Conservation (phyloP, 208 protist genomes). For the Perkinsela sp. region DNA sequence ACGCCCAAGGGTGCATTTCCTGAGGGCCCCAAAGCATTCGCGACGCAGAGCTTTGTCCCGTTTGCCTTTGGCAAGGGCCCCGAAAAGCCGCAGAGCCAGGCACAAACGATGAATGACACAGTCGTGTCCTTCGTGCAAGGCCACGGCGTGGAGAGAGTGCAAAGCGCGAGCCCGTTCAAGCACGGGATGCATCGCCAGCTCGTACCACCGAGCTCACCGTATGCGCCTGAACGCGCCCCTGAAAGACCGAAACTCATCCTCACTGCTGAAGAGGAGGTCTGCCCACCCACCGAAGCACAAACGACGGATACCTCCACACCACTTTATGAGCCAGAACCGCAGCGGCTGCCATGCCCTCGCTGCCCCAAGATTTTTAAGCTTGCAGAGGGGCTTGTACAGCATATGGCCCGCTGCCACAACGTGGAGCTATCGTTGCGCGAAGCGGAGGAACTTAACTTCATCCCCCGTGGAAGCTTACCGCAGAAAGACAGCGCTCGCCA, state of each 20-base stretch:
- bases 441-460: background rate
- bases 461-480: background rate
- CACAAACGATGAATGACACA: background rate
- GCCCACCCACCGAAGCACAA: background rate
- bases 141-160: background rate
- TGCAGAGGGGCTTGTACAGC: background rate
- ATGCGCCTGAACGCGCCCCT: background rate
- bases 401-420: background rate
- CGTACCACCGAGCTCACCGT: background rate
- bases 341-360: background rate
- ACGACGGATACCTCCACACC: background rate
- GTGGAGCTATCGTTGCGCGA: background rate
- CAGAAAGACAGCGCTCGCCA: background rate
- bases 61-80: background rate
- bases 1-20: background rate
- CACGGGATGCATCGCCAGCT: background rate
- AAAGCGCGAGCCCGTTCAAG: background rate
- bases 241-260: background rate
- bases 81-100: background rate
- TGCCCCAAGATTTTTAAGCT: background rate
- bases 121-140: background rate
- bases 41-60: background rate
- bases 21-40: background rate
- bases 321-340: background rate
- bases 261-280: background rate